Conservation (phyloP, 2,329 filamentous ascomycete species). For the Monosporascus sp. region DNA sequence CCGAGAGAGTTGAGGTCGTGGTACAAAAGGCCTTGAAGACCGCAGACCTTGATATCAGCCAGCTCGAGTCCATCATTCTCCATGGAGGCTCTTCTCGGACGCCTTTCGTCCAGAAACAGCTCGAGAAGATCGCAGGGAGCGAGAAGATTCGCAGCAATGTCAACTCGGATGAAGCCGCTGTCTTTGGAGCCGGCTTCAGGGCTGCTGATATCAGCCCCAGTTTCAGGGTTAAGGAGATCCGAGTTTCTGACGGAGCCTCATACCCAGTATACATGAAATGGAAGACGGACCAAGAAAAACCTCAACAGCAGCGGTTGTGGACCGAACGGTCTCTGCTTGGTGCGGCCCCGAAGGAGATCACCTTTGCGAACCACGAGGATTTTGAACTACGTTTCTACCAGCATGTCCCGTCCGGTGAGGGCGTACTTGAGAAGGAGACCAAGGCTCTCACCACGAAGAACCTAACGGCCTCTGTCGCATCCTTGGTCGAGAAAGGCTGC, state of each 20-base stretch:
- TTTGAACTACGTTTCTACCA: constrained; percentile 79
- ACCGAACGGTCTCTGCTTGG: constrained; percentile 70
- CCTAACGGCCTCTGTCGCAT: constrained; percentile 73
- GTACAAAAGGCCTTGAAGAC: constrained; percentile 69
- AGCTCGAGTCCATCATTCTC: constrained; percentile 86
- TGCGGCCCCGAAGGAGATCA: constrained; percentile 72
- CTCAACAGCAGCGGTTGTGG: constrained; percentile 78
- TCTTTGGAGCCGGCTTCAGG: constrained; percentile 92
- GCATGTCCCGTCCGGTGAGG: constrained; percentile 46
- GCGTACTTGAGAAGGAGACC: constrained; percentile 52
- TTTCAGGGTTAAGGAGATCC: constrained; percentile 96
- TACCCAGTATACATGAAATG: constrained; percentile 76
- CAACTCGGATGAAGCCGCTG: constrained; percentile 93
- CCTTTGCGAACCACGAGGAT: constrained; percentile 76
- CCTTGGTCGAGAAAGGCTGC: constrained; percentile 75
- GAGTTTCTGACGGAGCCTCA: constrained; percentile 67
- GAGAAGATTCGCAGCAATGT: constrained; percentile 89
- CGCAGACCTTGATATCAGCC: constrained; percentile 65
- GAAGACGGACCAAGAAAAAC: constrained; percentile 61
- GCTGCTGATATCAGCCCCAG: constrained; percentile 87
- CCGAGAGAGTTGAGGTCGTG: constrained; percentile 61
- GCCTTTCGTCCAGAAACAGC: constrained; percentile 85
- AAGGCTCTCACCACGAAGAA: constrained; percentile 72
- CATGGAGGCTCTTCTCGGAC: constrained; percentile 87
- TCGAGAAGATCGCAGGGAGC: constrained; percentile 69